Conservation (phyloP, 106 monocot genomes). For the Amphibolis antarctica region DNA sequence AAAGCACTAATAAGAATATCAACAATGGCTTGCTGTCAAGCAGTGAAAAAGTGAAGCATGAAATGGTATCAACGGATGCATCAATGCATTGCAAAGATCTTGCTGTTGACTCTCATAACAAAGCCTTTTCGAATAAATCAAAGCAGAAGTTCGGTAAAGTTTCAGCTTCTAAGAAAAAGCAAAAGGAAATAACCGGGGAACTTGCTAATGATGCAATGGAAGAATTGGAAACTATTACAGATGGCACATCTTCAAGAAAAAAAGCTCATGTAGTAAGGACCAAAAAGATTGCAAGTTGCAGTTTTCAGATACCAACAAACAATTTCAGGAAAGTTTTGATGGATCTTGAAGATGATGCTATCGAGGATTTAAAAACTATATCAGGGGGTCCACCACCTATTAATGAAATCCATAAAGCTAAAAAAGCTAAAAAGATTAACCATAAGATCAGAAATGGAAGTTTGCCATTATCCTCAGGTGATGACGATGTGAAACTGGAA, state of each 20-base stretch:
- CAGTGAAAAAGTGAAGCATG: conserved; percentile 2
- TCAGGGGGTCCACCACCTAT: background rate
- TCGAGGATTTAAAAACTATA: conserved; percentile 18
- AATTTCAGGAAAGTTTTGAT: conserved; percentile 18
- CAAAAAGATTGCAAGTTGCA: background rate
- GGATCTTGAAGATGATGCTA: background rate
- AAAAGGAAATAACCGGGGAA: conserved; percentile 14
- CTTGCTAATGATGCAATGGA: background rate
- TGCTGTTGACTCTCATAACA: background rate
- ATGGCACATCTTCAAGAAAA: background rate
- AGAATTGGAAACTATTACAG: conserved; percentile 16
- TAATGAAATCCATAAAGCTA: conserved; percentile 17
- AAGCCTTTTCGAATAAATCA: background rate
- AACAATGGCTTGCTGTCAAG: background rate
- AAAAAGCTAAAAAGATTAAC: conserved; percentile 19
- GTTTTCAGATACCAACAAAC: background rate
- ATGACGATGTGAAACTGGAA: conserved; percentile 4
- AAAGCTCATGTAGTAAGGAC: background rate
- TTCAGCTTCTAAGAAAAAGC: conserved; percentile 24
- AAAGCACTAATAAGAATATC: conserved; percentile 3
- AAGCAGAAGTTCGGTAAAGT: conserved; percentile 14
- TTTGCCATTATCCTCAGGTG: background rate
- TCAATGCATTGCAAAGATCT: background rate
- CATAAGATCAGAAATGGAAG: background rate
- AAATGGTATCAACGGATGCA: background rate